Evolutionary conservation across 805 yeast species (phyloP), one percentile per base, ranked within the genome.

Genomic region (Wickerhamiella azymoides): DNA sequence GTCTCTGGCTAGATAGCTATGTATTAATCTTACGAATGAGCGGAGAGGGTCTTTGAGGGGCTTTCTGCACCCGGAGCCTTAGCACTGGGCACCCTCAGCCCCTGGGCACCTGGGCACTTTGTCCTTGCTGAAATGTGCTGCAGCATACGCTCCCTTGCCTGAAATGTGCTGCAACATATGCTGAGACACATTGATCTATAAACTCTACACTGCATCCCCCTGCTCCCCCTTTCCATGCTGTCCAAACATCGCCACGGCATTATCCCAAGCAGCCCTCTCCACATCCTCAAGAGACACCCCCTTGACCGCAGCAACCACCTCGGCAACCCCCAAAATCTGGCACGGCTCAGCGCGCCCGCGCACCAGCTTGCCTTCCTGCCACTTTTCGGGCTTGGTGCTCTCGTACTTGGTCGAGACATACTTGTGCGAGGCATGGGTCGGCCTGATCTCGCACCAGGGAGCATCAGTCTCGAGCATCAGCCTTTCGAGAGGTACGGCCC

Each of bases 381-480:
- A 76, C 45, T 76, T 72, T 40, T 82, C 89, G 49, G 79, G 76
- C 57, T 84, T 82, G 24, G 79, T 70, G 11, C 74, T 58, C 2
- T 80, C 77, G 52, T 76, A 75, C 19, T 51, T 47, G 9, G 40
- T 41, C 8, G 50, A 47, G 9, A 49, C 40, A 72, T 72, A 58
- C 50, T 74, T 65, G 62, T 74, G 76, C 13, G 92, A 73, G 2
- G 85, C 84, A 59, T 85, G 95, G 9, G 92, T 72, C 52, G 76
- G 82, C 48, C 93, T 70, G 39, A 92, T 76, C 58, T 88, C 97
- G 66, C 99, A 92, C 98, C 98, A 92, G 1, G 99, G 98, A 2
- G 96, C 86, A 63, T 92, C 98, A 0, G 96, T 89, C 59, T 92
- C 99, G 9, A 92, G 72, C 71, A 89, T 63, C 37, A 92, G 61